A percentile compares a stretch with the other conserved stretches of the same genome.
These are phyloP conservation scores for Trichophyton equinum DNA, from an alignment of 2,329 filamentous ascomycete genomes.

Conservation along the genomic window DNA sequence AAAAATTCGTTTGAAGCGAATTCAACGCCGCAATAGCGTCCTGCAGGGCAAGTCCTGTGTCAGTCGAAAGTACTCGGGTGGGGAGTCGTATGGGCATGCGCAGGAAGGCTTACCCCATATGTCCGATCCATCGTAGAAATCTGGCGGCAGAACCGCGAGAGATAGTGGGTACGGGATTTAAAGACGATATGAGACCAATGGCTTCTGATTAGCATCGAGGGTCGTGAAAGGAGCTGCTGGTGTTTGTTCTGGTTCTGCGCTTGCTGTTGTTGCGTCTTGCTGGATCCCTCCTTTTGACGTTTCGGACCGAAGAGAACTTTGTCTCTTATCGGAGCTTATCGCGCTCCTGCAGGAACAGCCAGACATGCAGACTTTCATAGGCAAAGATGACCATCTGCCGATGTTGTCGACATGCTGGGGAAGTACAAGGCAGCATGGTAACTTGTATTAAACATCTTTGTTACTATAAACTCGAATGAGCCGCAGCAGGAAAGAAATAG, in stretches of 20 bases:
- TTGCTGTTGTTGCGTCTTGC: background rate
- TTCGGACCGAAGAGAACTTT: background rate
- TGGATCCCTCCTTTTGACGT: background rate
- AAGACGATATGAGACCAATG: background rate
- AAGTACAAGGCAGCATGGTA: background rate
- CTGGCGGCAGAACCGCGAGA: background rate
- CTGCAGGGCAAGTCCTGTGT: constrained; percentile 24
- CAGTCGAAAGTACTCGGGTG: background rate
- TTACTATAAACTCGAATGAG: background rate
- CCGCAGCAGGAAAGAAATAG: background rate
- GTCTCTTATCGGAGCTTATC: constrained; percentile 1
- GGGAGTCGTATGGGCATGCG: too few relatives aligned
- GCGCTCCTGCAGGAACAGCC: background rate
- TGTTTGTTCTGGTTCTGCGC: too few relatives aligned
- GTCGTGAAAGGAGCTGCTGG: background rate
- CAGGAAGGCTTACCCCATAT: constrained; percentile 7
- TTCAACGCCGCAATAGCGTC: constrained; percentile 64
- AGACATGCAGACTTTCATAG: background rate
- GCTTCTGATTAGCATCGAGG: background rate
- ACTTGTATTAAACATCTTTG: background rate
- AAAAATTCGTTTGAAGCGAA: constrained; percentile 66
- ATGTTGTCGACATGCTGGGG: background rate
- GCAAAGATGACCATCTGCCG: too few relatives aligned
- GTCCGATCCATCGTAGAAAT: constrained; percentile 11
- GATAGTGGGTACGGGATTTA: background rate